Evolutionary conservation across 2,329 filamentous ascomycete species (phyloP).

Genomic region (Clonostachys byssicola): DNA sequence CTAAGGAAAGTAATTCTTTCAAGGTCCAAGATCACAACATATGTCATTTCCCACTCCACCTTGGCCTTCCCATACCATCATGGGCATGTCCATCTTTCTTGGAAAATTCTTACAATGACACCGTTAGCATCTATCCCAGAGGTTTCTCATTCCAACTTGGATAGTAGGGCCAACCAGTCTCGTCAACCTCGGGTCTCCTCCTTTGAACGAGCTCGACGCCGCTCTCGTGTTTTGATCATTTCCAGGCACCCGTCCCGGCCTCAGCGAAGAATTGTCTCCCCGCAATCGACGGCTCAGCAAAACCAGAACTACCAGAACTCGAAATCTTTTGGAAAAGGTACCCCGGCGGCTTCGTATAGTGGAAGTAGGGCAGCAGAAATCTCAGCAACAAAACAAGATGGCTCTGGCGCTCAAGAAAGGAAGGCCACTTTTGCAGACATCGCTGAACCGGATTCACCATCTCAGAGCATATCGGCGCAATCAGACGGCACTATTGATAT

Average conservation of each 20-base stretch:
- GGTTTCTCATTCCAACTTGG: not conserved
- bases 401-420: too few relatives aligned
- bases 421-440: too few relatives aligned
- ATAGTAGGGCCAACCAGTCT: not conserved
- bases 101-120: constrained; percentile 17
- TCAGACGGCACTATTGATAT: too few relatives aligned
- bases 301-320: not conserved
- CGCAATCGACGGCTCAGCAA: not conserved
- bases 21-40: too few relatives aligned
- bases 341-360: not conserved
- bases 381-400: too few relatives aligned
- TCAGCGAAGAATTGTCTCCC: not conserved
- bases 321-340: not conserved
- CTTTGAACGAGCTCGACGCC: constrained; percentile 10
- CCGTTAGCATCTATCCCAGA: constrained; percentile 18
- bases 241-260: constrained; percentile 15
- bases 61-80: too few relatives aligned
- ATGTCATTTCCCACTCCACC: too few relatives aligned
- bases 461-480: too few relatives aligned
- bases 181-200: constrained; percentile 5
- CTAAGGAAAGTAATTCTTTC: too few relatives aligned
- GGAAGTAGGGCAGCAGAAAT: not conserved
- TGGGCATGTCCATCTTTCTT: constrained; percentile 6
- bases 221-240: constrained; percentile 17
- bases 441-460: too few relatives aligned